Base-by-base conservation (phyloP, 2,329 filamentous ascomycete genomes). In the Paraphoma chrysanthemicola region DNA sequence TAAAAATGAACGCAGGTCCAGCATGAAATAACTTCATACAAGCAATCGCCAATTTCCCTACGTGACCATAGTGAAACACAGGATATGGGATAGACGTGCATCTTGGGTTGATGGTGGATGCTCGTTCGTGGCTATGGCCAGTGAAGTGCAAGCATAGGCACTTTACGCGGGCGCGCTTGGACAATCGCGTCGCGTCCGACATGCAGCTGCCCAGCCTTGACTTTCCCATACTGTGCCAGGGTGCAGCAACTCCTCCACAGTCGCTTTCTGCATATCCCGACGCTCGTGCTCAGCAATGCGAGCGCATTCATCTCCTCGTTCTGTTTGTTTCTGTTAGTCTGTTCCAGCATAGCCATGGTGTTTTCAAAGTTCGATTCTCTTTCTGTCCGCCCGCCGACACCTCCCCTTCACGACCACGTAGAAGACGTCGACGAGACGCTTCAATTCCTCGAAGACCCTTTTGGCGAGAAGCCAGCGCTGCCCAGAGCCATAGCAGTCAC, bases 301-400 rank as follows among this genome's bases (percentile, higher is more conserved):
- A 62, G 60, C 44, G 46, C 62, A 18, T 38, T 54, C 41, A 50
- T 53, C 43, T 62, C 50, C 50, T 51, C 60, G 61, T 62, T n/a
- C 65, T 59, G 56, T 62, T 65, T 56, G 28, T 62, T 62, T 59
- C 54, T 50, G 57, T 51, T 67, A 60, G 53, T 65, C 63, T 51
- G 62, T 56, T 69, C 39, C 45, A 63, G 72, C 73, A 74, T 76
- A 71, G 75, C 72, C 69, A 78, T 78, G 76, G 73, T 75, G 67
- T 74, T 72, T 58, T 73, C 73, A 56, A 69, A 71, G 51, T 77
- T 84, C 66, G 76, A 81, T 54, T 75, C 76, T 51, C 74, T 85
- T 63, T 79, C 82, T 67, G 74, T 77, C 72, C 82, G 82, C 67
- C 84, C 83, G 59, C 84, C 84, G 16, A 86, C 83, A 67, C 84